Conservation (phyloP, 306 rosid genomes). For the Trifolium fragiferum region DNA sequence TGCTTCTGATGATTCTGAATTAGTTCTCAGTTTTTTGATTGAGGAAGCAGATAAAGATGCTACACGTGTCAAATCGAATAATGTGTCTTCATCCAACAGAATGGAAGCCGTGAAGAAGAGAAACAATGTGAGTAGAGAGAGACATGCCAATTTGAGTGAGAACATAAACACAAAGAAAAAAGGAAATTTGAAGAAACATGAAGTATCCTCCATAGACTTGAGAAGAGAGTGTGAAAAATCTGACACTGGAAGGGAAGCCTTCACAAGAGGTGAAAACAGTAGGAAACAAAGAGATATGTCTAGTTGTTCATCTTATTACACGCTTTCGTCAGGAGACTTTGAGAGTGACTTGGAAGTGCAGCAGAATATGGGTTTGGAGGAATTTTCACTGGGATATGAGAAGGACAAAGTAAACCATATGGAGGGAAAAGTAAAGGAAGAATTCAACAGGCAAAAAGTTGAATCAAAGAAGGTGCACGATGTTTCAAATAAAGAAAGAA, state of each 20-base stretch:
- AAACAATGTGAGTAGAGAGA: constrained; percentile 44
- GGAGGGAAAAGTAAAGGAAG: constrained; percentile 50
- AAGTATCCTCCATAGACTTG: constrained; percentile 41
- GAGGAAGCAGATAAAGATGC: constrained; percentile 61
- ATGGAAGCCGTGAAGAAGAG: constrained; percentile 49
- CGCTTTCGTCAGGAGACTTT: constrained; percentile 69
- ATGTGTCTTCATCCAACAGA: constrained; percentile 50
- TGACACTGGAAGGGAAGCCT: constrained; percentile 45
- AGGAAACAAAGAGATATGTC: constrained; percentile 62
- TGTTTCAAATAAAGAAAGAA: constrained; percentile 47
- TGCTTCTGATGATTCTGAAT: constrained; percentile 58
- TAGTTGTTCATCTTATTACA: constrained; percentile 86
- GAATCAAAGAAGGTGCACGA: constrained; percentile 38
- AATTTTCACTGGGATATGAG: constrained; percentile 50
- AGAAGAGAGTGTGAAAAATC: constrained; percentile 45
- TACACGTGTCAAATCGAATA: constrained; percentile 47
- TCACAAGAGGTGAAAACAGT: constrained; percentile 46
- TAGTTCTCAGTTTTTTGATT: constrained; percentile 75
- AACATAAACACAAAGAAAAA: constrained; percentile 51
- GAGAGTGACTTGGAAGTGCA: constrained; percentile 68
- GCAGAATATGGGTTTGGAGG: constrained; percentile 63
- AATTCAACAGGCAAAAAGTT: constrained; percentile 43
- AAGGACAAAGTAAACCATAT: constrained; percentile 42
- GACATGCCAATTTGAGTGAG: constrained; percentile 52
- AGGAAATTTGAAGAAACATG: constrained; percentile 40